Evolutionary conservation across 2,329 filamentous ascomycete genomes (phyloP).

Genomic region (Dactylellina drechsleri): DNA sequence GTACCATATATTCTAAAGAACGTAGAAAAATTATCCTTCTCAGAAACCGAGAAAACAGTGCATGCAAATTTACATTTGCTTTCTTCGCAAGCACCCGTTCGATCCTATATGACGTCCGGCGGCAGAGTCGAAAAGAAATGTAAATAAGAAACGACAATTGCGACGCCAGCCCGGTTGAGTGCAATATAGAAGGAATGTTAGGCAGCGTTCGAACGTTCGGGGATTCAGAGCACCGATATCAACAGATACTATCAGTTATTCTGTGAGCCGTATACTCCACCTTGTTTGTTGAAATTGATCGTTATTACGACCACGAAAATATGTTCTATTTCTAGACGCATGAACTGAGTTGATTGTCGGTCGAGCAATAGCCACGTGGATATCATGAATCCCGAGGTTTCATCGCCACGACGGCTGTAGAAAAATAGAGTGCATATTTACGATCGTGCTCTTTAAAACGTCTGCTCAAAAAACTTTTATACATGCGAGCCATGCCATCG

Average conservation of each 20-base stretch:
- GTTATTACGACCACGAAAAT: too few relatives aligned
- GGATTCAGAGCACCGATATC: too few relatives aligned
- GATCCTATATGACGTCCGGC: conserved; percentile 26
- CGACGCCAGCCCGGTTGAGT: conserved; percentile 26
- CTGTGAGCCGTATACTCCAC: too few relatives aligned
- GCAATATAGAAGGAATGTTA: conserved; percentile 11
- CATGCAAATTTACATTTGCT: not conserved
- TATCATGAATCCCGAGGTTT: too few relatives aligned
- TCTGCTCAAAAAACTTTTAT: conserved; percentile 3
- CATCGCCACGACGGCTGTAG: not conserved
- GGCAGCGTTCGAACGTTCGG: too few relatives aligned
- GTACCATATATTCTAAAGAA: conserved; percentile 49
- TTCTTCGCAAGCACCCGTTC: conserved; percentile 5
- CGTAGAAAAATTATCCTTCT: conserved; percentile 14
- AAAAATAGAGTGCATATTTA: not conserved
- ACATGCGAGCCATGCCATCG: not conserved
- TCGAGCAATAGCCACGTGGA: not conserved
- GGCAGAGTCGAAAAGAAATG: conserved; percentile 3
- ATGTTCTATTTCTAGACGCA: too few relatives aligned
- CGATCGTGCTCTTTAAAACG: not conserved
- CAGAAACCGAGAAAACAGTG: not conserved
- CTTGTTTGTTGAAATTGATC: too few relatives aligned
- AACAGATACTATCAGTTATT: too few relatives aligned
- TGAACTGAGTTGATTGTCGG: not conserved
- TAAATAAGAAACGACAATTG: not conserved